These are phyloP conservation scores for Mortierella sp. DNA, from an alignment of 371 early-diverging fungal genomes.

Conservation along the genomic window DNA sequence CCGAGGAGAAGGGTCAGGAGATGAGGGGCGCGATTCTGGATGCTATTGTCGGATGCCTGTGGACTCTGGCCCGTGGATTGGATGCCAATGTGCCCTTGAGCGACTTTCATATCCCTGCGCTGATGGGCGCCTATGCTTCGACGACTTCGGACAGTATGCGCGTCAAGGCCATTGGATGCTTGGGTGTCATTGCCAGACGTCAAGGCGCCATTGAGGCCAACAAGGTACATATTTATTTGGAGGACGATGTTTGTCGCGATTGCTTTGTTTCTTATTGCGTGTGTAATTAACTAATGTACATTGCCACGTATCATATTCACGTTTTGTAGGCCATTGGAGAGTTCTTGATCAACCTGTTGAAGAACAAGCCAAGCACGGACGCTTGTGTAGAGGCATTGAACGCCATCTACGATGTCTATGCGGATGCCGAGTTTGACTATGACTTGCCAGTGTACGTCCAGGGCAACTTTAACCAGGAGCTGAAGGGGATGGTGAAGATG, in stretches of 20 bases:
- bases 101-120: conserved; percentile 61
- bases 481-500: conserved; percentile 68
- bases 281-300: neutral
- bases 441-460: conserved; percentile 87
- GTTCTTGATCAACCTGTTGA: conserved; percentile 67
- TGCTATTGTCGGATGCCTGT: conserved; percentile 77
- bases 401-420: conserved; percentile 90
- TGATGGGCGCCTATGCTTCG: conserved; percentile 65
- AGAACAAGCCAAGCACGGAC: conserved; percentile 63
- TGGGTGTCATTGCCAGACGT: conserved; percentile 81
- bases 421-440: conserved; percentile 87
- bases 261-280: neutral
- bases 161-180: conserved; percentile 80
- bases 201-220: conserved; percentile 81
- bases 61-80: conserved; percentile 80
- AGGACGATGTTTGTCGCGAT: conserved; percentile 22
- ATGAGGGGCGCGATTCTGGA: conserved; percentile 67
- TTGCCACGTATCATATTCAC: neutral
- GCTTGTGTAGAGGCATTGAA: conserved; percentile 83
- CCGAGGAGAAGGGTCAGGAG: conserved; percentile 59
- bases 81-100: conserved; percentile 65
- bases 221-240: conserved; percentile 68
- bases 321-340: conserved; percentile 65
- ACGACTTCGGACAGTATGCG: conserved; percentile 66
- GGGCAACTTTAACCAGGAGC: conserved; percentile 69